Conservation (phyloP, 148 eudicot genomes). For the Rhododendron ovatum region DNA sequence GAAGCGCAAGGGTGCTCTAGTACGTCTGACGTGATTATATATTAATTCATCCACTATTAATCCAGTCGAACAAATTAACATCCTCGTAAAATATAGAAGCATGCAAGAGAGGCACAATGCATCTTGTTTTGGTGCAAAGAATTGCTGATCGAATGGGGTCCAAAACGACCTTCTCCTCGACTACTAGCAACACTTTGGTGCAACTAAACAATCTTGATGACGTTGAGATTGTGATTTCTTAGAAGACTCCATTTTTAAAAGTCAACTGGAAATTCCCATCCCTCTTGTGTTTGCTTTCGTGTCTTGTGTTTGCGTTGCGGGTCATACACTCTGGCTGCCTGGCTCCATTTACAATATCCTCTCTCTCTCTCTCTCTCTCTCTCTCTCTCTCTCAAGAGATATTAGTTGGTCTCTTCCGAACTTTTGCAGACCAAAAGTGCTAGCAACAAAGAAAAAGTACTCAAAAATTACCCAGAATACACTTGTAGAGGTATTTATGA, state of each 20-base stretch:
- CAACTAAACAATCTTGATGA: neutral
- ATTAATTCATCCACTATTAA: neutral
- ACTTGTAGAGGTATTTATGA: too few relatives aligned
- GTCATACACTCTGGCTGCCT: slow-evolving; percentile 3
- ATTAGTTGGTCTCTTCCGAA: neutral
- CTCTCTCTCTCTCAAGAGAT: neutral
- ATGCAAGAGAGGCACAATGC: neutral
- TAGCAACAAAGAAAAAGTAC: too few relatives aligned
- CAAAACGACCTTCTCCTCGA: neutral
- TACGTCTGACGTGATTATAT: neutral
- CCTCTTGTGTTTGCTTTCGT: neutral
- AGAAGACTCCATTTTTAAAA: neutral
- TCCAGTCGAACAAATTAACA: neutral
- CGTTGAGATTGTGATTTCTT: neutral
- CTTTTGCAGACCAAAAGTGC: neutral
- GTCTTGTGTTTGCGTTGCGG: slow-evolving; percentile 3
- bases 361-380: neutral
- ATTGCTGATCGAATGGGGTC: neutral
- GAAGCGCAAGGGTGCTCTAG: too few relatives aligned
- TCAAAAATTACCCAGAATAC: too few relatives aligned
- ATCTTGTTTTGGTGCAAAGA: neutral
- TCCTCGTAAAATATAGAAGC: neutral
- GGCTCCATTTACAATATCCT: neutral
- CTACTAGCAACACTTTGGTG: neutral
- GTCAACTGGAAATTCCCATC: neutral